These are phyloP conservation scores for Apiospora rasikravindrae DNA, from an alignment of 2,329 filamentous ascomycete species.

Conservation along the genomic window DNA sequence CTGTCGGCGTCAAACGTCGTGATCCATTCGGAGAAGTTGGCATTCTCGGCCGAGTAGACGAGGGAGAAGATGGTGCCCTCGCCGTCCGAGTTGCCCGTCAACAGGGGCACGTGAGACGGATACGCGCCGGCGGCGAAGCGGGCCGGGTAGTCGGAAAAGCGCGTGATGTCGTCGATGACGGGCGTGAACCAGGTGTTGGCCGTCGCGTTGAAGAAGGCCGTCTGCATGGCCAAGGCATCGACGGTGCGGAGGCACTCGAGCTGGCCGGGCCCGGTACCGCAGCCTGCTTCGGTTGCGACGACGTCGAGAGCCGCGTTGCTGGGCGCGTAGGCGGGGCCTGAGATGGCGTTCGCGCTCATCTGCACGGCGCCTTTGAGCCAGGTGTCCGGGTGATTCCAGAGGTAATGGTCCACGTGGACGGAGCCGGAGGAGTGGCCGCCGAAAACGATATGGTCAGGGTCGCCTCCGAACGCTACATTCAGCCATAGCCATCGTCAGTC, in stretches of 20 bases:
- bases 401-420: conserved; percentile 47
- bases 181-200: conserved; percentile 50
- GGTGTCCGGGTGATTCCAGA: conserved; percentile 46
- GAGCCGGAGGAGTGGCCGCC: conserved; percentile 47
- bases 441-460: conserved; percentile 51
- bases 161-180: conserved; percentile 41
- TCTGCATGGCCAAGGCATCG: conserved; percentile 37
- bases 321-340: conserved; percentile 46
- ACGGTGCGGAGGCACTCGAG: conserved; percentile 45
- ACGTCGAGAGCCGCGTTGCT: conserved; percentile 42
- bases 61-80: conserved; percentile 45
- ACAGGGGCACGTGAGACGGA: conserved; percentile 41
- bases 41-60: conserved; percentile 41
- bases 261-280: conserved; percentile 38
- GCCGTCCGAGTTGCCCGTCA: conserved; percentile 43
- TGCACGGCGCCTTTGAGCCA: conserved; percentile 45
- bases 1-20: conserved; percentile 46
- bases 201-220: conserved; percentile 40
- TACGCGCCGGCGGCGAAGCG: conserved; percentile 35
- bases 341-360: conserved; percentile 49
- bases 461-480: conserved; percentile 46
- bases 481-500: conserved; percentile 11
- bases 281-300: conserved; percentile 44
- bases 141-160: conserved; percentile 38
- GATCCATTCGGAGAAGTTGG: conserved; percentile 38